Evolutionary conservation across 495 filamentous ascomycete species (phyloP).

Genomic region (Xylaria venustula): DNA sequence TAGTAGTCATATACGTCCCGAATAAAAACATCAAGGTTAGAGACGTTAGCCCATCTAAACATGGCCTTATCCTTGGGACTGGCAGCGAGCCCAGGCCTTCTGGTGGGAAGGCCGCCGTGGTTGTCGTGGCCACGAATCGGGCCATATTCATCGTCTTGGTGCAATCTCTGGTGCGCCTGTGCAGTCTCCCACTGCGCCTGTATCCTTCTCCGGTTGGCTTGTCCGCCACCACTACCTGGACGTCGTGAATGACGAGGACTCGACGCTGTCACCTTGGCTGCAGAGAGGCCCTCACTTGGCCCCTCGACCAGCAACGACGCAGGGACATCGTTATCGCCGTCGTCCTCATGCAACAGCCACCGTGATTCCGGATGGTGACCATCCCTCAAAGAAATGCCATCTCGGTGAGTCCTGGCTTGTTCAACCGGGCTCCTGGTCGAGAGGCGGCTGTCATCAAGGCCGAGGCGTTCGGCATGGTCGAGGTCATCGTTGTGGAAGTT

Average conservation of each 20-base stretch:
- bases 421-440: conserved; percentile 54
- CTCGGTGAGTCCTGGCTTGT: conserved; percentile 21
- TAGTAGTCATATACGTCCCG: conserved; percentile 91
- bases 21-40: conserved; percentile 88
- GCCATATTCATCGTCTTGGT: conserved; percentile 42
- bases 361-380: conserved; percentile 21
- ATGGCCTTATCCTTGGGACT: conserved; percentile 81
- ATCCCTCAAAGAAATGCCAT: conserved; percentile 3
- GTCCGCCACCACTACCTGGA: conserved; percentile 45
- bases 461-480: conserved; percentile 57
- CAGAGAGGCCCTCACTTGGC: conserved; percentile 34
- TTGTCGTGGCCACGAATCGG: conserved; percentile 32
- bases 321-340: conserved; percentile 89
- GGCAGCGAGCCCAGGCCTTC: conserved; percentile 42
- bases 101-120: conserved; percentile 15
- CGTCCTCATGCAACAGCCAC: conserved; percentile 57
- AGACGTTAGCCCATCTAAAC: conserved; percentile 94
- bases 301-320: conserved; percentile 79
- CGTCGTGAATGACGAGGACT: conserved; percentile 24
- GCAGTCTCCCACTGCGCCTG: conserved; percentile 67
- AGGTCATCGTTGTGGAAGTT: conserved; percentile 72
- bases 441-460: conserved; percentile 62
- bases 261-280: conserved; percentile 21
- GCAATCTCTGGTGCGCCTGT: conserved; percentile 60
- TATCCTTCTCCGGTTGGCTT: conserved; percentile 52